Percentiles rank a stretch among this genome's conserved stretches.
These are phyloP conservation scores for Tulasnella sp. DNA, from an alignment of 768 basidiomycete species.

Conservation along the genomic window DNA sequence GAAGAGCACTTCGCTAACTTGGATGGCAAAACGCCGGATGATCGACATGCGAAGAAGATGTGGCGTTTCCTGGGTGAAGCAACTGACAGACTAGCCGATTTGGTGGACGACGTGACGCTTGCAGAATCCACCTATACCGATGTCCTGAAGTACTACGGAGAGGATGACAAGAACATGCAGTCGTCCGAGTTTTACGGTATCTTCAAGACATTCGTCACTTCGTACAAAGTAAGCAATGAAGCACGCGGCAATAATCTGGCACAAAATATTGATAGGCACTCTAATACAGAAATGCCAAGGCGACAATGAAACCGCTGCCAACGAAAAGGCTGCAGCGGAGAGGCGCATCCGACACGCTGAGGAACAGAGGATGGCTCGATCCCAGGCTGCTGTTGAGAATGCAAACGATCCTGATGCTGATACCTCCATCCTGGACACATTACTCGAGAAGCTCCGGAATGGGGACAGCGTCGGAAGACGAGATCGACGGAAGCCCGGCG, in stretches of 20 bases:
- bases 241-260: too few species aligned
- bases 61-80: slow-evolving; percentile 78
- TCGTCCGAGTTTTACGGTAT: slow-evolving; percentile 92
- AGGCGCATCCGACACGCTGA: slow-evolving; percentile 59
- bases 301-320: slow-evolving; percentile 64
- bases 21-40: slow-evolving; percentile 37
- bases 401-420: slow-evolving; percentile 42
- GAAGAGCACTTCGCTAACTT: slow-evolving; percentile 67
- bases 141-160: slow-evolving; percentile 84
- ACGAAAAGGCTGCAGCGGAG: slow-evolving; percentile 56
- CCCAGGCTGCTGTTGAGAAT: slow-evolving; percentile 27
- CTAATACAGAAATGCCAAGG: slow-evolving; percentile 65
- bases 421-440: slow-evolving; percentile 47
- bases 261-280: background rate
- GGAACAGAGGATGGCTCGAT: slow-evolving; percentile 44
- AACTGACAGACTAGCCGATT: slow-evolving; percentile 60
- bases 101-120: slow-evolving; percentile 75
- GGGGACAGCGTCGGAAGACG: slow-evolving; percentile 42
- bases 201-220: slow-evolving; percentile 94
- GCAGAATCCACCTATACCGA: slow-evolving; percentile 77
- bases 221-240: slow-evolving; percentile 55
- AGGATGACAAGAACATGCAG: slow-evolving; percentile 77
- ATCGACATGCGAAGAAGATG: slow-evolving; percentile 84
- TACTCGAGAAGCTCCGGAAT: slow-evolving; percentile 59
- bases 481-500: slow-evolving; percentile 1